These are phyloP conservation scores for Hypoxylon subgilvum DNA, from an alignment of 495 filamentous ascomycete species.

Conservation along the genomic window DNA sequence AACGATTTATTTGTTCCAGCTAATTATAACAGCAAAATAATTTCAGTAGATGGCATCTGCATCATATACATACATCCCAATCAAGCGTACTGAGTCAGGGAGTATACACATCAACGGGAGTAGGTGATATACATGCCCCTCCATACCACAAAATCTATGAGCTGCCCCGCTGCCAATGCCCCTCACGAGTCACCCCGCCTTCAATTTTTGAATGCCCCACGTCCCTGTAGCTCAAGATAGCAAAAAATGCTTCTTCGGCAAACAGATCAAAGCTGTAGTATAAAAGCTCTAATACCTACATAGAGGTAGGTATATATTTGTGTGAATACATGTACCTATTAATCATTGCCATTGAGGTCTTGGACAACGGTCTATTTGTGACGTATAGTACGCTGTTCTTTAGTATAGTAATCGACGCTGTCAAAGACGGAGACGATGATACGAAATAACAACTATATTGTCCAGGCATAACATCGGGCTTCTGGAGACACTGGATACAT, in stretches of 20 bases:
- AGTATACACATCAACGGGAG: no score
- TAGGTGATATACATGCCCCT: neutral
- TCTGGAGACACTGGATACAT: no score
- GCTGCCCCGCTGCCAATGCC: slow-evolving; percentile 31
- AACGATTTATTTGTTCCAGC: neutral
- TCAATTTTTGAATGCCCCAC: slow-evolving; percentile 21
- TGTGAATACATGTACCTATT: no score
- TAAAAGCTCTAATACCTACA: neutral
- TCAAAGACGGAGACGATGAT: no score
- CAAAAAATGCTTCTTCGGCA: slow-evolving; percentile 15
- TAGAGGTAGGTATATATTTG: neutral
- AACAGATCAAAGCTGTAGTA: slow-evolving; percentile 2
- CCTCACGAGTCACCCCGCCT: slow-evolving; percentile 21
- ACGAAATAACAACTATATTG: no score
- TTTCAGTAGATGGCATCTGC: neutral
- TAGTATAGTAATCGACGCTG: no score
- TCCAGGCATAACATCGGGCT: no score
- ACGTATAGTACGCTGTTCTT: no score
- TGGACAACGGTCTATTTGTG: no score
- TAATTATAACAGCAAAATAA: neutral
- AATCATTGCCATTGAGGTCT: no score
- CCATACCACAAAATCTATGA: neutral
- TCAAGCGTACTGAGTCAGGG: no score
- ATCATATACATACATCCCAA: neutral
- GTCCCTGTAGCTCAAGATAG: slow-evolving; percentile 3